Evolutionary conservation across 352 stramenopile species (phyloP), one percentile per base, ranked within the genome.

Genomic region (Peronospora belbahrii): DNA sequence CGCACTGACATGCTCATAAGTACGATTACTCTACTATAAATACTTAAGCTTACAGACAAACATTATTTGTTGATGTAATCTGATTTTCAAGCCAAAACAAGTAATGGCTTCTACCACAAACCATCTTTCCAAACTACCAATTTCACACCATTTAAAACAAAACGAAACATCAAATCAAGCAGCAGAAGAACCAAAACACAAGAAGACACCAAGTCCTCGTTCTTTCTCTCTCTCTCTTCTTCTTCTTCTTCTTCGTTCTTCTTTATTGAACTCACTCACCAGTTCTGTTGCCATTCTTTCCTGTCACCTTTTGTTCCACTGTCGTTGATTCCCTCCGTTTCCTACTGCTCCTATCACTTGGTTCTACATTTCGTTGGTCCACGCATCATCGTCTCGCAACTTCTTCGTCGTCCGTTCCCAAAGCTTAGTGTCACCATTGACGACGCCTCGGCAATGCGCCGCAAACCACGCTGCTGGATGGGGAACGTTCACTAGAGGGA

Each of bases 261-360:
- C 37, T 57, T 59, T 50, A 39, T 35, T 33, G 48, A 56, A 42
- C 40, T 53, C 23, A 32, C 46, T 34, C 37, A 20, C 24, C 38
- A 46, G 22, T 46, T 32, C n/a, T 25, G 44, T 13, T 22, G 40
- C 45, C 48, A 18, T 42, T 22, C 36, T 56, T 59, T 56, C 52
- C 36, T 33, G 30, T 45, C 40, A 19, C 37, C 43, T 50, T 30
- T 42, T 53, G 39, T 40, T 43, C 44, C 34, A 50, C 56, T 43
- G 7, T 52, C 52, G 42, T 65, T 52, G 42, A 46, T n/a, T n/a
- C 59, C 44, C 46, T 65, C 60, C 48, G 56, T 60, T 50, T 55
- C 48, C 53, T 63, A 52, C 47, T 47, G 59, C 42, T 71, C 57
- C 45, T 65, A 62, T 44, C 62, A 59, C 45, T 62, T 50, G 49